phyloP scores from a whole-genome alignment of 2,329 filamentous ascomycete genomes.

The Sordariomycetes sp. region DNA sequence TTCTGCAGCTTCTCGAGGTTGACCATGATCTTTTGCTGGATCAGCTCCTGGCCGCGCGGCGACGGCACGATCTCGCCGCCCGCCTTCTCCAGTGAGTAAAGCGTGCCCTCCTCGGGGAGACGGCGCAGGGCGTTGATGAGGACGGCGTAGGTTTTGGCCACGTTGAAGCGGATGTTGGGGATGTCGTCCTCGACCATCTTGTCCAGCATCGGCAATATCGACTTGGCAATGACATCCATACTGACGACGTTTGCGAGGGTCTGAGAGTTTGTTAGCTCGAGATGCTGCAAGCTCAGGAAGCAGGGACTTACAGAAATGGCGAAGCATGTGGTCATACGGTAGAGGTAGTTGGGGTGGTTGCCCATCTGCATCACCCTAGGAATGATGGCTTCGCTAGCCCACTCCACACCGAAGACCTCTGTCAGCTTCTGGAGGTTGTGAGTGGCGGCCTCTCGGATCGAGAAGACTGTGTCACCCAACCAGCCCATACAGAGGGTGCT shows the following conservation, averaged over 20 bases:
- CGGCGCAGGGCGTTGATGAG: conserved; percentile 87
- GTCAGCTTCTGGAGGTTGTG: conserved; percentile 97
- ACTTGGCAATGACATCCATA: conserved; percentile 84
- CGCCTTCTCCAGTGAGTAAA: conserved; percentile 77
- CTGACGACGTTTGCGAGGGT: conserved; percentile 90
- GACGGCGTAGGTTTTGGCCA: conserved; percentile 92
- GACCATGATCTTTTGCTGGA: conserved; percentile 78
- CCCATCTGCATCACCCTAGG: conserved; percentile 99
- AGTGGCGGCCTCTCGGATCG: conserved; percentile 93
- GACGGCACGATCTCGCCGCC: conserved; percentile 55
- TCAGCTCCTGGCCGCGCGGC: conserved; percentile 66
- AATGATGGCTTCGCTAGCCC: conserved; percentile 94
- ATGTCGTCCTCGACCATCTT: conserved; percentile 91
- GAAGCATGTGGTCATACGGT: conserved; percentile 99
- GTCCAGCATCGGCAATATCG: conserved; percentile 92
- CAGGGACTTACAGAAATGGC: conserved; percentile 78
- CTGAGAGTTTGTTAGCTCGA: too few species aligned
- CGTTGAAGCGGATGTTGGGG: conserved; percentile 98
- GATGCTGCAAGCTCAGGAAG: conserved; percentile 10
- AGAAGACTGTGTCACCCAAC: conserved; percentile 97
- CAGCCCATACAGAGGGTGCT: conserved; percentile 95
- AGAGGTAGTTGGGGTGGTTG: conserved; percentile 95
- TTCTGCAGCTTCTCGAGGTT: conserved; percentile 92
- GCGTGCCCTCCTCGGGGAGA: conserved; percentile 78
- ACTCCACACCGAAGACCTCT: conserved; percentile 96